Percentiles rank a stretch among this genome's conserved stretches.
phyloP scores from a whole-genome alignment of 208 protist species.

The Leishmania martiniquensis region DNA sequence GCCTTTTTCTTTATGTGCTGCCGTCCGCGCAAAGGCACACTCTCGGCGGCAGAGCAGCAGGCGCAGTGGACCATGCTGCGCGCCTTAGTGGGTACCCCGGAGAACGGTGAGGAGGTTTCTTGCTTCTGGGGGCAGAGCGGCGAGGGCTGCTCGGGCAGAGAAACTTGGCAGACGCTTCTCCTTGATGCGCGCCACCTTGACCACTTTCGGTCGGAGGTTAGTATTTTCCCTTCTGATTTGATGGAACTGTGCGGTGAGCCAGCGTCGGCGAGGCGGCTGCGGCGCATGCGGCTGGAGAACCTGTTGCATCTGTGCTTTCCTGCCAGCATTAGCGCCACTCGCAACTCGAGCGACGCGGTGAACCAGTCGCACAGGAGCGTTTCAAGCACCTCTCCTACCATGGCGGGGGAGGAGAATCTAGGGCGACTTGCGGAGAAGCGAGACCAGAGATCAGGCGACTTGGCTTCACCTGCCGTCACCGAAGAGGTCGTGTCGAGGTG shows the following conservation, averaged over 20 bases:
- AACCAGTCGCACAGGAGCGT: background rate
- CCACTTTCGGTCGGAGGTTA: conserved; percentile 19
- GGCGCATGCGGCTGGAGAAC: background rate
- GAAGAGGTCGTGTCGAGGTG: conserved; percentile 10
- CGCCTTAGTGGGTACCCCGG: conserved; percentile 16
- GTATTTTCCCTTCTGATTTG: conserved; percentile 25
- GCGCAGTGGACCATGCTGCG: conserved; percentile 29
- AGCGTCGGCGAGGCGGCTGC: conserved; percentile 9
- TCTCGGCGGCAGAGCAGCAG: conserved; percentile 15
- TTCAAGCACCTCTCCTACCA: background rate
- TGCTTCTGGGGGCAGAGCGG: conserved; percentile 25
- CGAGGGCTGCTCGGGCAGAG: background rate
- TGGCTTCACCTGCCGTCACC: background rate
- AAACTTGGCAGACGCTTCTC: conserved; percentile 26
- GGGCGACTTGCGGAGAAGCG: background rate
- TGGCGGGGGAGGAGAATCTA: background rate
- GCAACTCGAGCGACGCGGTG: background rate
- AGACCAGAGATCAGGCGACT: background rate
- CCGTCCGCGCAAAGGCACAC: background rate
- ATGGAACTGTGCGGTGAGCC: conserved; percentile 47
- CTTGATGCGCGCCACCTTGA: conserved; percentile 26
- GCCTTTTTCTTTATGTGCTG: conserved; percentile 20
- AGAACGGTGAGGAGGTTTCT: conserved; percentile 14
- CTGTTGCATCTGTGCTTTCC: conserved; percentile 20
- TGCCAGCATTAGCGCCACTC: background rate